Base-by-base conservation (phyloP, 2,329 filamentous ascomycete genomes). In the Botrytis paeoniae region DNA sequence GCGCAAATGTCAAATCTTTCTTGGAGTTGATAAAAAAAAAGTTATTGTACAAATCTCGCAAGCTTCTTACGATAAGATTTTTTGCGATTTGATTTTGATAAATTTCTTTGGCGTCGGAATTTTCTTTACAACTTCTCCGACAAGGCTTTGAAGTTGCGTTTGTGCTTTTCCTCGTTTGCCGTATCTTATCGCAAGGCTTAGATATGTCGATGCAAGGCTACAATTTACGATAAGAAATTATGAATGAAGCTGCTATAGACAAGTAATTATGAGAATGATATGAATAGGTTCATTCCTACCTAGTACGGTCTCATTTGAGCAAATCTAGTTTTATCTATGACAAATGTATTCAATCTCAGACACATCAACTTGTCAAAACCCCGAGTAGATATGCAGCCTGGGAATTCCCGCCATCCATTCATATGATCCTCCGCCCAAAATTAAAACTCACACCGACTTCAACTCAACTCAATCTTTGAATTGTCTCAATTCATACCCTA, bases 71-170 rank as follows among this genome's bases (percentile, higher is more conserved):
- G 70, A 72, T 72, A 68, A 68, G 70, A 72, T 41, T 48, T 68
- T 72, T 72, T 68, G 61, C 70, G 61, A 66, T 66, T 71, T 35
- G 60, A 54, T 71, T 71, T 71, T 72, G 62, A 68, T 72, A 72
- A 72, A 68, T 72, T 72, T 72, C 70, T 69, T 69, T 68, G 70
- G 51, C 61, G 62, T 72, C 70, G 70, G 70, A 60, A 48, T 35
- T 59, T 69, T 45, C 5, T 43, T 60, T 29, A 22, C 29, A 32
- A 41, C 18, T 61, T 32, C 25, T 60, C 70, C 70, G 70, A 72
- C 22, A 10, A 61, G 39, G 69, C 57, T 70, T 29, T 14, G 4
- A 4, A 29, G 22, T 48, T 59, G 62, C 70, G 51, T 37, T 48
- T 22, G n/a, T 32, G 4, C 14, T 1, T 22, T 16, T 32, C 7